A percentile compares a stretch with the other conserved stretches of the same genome.
phyloP scores from a whole-genome alignment of 352 stramenopile genomes.

The Pythium vanterpoolii region DNA sequence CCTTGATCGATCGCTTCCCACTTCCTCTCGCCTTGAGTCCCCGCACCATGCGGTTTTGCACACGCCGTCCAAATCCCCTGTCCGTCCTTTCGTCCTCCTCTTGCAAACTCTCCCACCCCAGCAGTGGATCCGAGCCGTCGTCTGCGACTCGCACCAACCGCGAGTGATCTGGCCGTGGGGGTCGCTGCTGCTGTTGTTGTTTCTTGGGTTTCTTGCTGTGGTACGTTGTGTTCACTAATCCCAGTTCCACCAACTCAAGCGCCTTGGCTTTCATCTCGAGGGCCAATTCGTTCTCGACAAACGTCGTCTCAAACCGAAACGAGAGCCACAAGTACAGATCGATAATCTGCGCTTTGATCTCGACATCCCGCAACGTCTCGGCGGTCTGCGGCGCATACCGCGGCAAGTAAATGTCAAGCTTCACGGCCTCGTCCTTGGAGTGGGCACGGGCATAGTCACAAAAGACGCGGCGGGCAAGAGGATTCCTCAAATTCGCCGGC shows the following conservation, averaged over 20 bases:
- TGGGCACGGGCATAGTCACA: slow-evolving; percentile 84
- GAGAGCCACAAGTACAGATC: slow-evolving; percentile 95
- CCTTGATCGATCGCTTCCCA: neutral
- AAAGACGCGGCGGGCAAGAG: slow-evolving; percentile 73
- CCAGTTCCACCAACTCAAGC: slow-evolving; percentile 66
- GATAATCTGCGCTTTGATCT: slow-evolving; percentile 90
- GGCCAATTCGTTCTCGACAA: slow-evolving; percentile 67
- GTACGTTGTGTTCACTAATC: slow-evolving; percentile 77
- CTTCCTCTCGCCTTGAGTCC: slow-evolving; percentile 1
- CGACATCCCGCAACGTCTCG: slow-evolving; percentile 84
- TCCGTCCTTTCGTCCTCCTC: neutral
- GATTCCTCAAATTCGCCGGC: slow-evolving; percentile 77
- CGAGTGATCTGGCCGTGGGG: slow-evolving; percentile 10
- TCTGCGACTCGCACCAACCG: slow-evolving; percentile 3
- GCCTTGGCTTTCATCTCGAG: slow-evolving; percentile 61
- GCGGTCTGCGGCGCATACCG: slow-evolving; percentile 70
- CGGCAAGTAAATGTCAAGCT: slow-evolving; percentile 79
- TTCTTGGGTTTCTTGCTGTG: slow-evolving; percentile 48
- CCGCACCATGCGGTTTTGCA: slow-evolving; percentile 16
- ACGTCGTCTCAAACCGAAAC: slow-evolving; percentile 87
- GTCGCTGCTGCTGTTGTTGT: slow-evolving; percentile 6
- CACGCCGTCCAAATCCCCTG: slow-evolving; percentile 4
- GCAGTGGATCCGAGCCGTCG: slow-evolving; percentile 8
- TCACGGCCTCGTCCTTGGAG: slow-evolving; percentile 61
- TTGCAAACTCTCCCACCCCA: neutral